These are phyloP conservation scores for Trapa incisa DNA, from an alignment of 345 rosid species.

Conservation along the genomic window DNA sequence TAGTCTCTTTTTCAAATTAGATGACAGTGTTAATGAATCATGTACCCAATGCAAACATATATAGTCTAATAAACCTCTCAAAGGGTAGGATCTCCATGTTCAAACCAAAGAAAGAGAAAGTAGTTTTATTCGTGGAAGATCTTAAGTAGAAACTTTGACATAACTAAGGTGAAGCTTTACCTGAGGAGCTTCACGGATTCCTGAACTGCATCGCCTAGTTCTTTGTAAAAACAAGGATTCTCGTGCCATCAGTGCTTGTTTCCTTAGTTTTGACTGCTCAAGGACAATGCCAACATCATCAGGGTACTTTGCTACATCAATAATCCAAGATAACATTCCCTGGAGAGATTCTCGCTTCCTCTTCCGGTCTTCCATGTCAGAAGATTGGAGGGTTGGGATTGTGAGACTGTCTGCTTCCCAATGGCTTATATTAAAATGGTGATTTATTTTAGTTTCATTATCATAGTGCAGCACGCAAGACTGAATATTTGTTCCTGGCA, in stretches of 20 bases:
- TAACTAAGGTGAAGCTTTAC: not conserved
- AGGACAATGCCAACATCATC: slow-evolving; percentile 35
- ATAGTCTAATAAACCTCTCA: not conserved
- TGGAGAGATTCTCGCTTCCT: slow-evolving; percentile 32
- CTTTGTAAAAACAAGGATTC: slow-evolving; percentile 28
- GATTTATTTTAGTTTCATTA: not conserved
- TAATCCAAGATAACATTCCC: slow-evolving; percentile 53
- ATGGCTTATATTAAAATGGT: slow-evolving; percentile 10
- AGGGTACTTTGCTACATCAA: slow-evolving; percentile 37
- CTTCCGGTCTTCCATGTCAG: slow-evolving; percentile 12
- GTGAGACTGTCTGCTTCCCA: slow-evolving; percentile 6
- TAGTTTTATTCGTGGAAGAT: not conserved
- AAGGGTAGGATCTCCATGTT: not conserved
- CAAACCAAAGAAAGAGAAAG: not conserved
- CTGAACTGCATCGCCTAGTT: slow-evolving; percentile 2
- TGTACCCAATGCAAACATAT: not conserved
- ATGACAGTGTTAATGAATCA: slow-evolving; percentile 1
- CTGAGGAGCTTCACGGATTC: not conserved
- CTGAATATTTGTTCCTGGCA: not conserved
- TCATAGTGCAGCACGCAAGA: not conserved
- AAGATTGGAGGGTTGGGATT: not conserved
- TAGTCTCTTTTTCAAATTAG: slow-evolving; percentile 37
- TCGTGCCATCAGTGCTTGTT: slow-evolving; percentile 35
- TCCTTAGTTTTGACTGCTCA: slow-evolving; percentile 27
- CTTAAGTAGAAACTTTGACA: not conserved